Evolutionary conservation across 139 green algal genomes (phyloP), one percentile per base, ranked within the genome.

Genomic region (Parachlorella kessleri): DNA sequence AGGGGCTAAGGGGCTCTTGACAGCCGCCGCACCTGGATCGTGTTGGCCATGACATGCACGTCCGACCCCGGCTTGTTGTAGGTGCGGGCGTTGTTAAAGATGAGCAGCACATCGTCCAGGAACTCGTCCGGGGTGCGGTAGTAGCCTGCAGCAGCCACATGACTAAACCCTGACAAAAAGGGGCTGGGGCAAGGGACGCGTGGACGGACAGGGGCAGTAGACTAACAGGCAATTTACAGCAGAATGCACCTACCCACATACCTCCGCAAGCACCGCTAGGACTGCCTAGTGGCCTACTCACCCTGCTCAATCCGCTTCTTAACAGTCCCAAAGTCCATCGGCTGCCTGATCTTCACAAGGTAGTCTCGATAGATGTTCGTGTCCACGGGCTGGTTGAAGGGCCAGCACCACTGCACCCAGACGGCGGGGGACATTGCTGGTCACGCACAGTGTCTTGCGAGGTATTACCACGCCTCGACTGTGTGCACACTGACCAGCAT

Each of bases 351-450:
- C 10, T 92, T 78, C 26, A 78, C 78, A 18, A 75, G 70, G 83
- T 98, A 98, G 85, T 96, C 91, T 26, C 75, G 55, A 40, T 89
- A 98, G 67, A 79, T 73, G 9, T 28, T 76, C 1, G 81, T 80
- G 77, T 98, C 93, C 48, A 98, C 95, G 2, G 95, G 94, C 0
- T 55, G 81, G 71, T 92, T 91, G 87, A 98, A 98, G 4, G 91
- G 90, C 76, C 84, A 97, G 6, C 93, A 90, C 84, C 85, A 98
- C 70, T 78, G 55, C 59, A 30, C 7, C 5, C 48, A 59, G 48
- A 14, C 14, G 48, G 48, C 48, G 21, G 14, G 21, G 48, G n/a
- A n/a, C n/a, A n/a, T n/a, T n/a, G n/a, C n/a, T n/a, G n/a, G n/a
- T n/a, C n/a, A n/a, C n/a, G n/a, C n/a, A n/a, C n/a, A n/a, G n/a